Evolutionary conservation across 257 asterid species (phyloP).

Genomic region (Solanum habrochaites): DNA sequence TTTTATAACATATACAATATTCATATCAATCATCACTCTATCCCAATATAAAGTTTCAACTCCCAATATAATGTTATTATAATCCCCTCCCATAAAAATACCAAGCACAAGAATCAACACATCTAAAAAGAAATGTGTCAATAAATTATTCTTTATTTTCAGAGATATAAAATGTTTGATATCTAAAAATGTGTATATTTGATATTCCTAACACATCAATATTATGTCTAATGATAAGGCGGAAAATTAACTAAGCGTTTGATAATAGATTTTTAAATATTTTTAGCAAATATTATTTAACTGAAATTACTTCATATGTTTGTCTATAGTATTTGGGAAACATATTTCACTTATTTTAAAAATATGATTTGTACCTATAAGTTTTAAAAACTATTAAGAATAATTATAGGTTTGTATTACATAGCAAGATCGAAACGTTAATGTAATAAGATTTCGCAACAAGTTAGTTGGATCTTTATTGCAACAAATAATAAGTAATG

Average conservation of each 20-base stretch:
- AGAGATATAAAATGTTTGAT: too few relatives aligned
- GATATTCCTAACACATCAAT: not conserved
- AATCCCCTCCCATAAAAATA: not conserved
- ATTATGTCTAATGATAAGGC: not conserved
- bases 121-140: not conserved
- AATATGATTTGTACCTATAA: too few relatives aligned
- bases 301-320: not conserved
- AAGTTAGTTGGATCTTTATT: not conserved
- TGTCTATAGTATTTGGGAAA: not conserved
- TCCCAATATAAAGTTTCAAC: not conserved
- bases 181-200: too few relatives aligned
- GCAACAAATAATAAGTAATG: not conserved
- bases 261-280: too few relatives aligned
- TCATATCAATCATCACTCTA: too few relatives aligned
- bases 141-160: not conserved
- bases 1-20: too few relatives aligned
- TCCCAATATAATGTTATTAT: not conserved
- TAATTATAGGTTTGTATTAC: not conserved
- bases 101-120: not conserved
- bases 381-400: too few relatives aligned
- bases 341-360: too few relatives aligned
- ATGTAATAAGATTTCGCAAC: too few relatives aligned
- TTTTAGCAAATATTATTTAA: too few relatives aligned
- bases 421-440: not conserved
- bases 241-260: too few relatives aligned